Base-by-base conservation (phyloP, 2,329 filamentous ascomycete genomes). In the Lasiodiplodia citricola region DNA sequence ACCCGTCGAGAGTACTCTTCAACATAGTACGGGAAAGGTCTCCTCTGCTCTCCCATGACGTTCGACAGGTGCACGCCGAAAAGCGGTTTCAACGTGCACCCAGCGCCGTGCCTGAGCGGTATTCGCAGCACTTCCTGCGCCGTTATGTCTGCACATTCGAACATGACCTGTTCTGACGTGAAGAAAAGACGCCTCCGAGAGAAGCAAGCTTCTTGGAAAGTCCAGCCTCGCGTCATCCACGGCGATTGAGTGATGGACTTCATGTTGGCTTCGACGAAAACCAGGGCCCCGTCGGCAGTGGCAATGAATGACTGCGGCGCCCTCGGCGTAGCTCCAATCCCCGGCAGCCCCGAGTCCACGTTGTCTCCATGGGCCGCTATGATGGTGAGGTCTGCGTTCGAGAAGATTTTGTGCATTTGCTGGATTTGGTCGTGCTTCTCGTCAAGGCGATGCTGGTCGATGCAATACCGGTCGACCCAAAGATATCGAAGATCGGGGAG, bases 161-260 rank as follows among this genome's bases (percentile, higher is more conserved):
- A 65, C 3, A 14, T n/a, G 28, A 52, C 62, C 51, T 65, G 62
- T 25, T 65, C 41, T 8, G 35, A 14, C 3, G 62, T 52, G 23
- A 65, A 65, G 62, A 65, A 65, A 8, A 65, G 31, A 23, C 44
- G 62, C n/a, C 62, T 14, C 18, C 51, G 16, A 6, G 44, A 65
- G 11, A 65, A 44, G 37, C 25, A n/a, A 23, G 62, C 62, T 35
- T 65, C 62, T 28, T 65, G 62, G 14, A 44, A 65, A 4, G 62
- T 52, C 62, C 62, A 65, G 3, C 62, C 62, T 5, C 44, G 62
- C 21, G 23, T 52, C 62, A 65, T 65, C 62, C 62, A 65, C 23
- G 41, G 10, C 18, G 44, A 65, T 41, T 35, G 62, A 8, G 44
- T 65, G n/a, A 52, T 52, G n/a, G 25, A 23, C 10, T 16, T 35